These are phyloP conservation scores for Takashimella tepidaria DNA, from an alignment of 1,284 basidiomycete genomes.

Conservation along the genomic window DNA sequence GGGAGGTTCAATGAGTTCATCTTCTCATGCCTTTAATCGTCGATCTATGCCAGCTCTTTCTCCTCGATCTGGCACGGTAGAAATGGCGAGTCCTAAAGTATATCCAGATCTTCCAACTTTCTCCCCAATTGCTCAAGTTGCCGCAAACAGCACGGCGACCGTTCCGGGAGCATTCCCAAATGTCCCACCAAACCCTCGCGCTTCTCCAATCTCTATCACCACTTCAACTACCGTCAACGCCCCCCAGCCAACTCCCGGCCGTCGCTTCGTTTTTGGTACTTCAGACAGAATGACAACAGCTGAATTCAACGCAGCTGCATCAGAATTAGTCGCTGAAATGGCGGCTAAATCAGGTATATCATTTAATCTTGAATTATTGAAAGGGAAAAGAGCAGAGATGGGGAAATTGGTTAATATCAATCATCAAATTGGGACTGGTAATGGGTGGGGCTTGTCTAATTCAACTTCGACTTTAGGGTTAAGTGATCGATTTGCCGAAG, in stretches of 20 bases:
- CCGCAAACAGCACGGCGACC: neutral
- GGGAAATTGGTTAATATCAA: constrained; percentile 32
- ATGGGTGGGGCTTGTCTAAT: constrained; percentile 30
- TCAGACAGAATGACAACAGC: constrained; percentile 18
- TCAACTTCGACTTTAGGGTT: neutral
- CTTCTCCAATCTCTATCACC: too few relatives aligned
- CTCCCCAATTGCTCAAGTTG: constrained; percentile 2
- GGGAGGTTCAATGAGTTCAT: too few relatives aligned
- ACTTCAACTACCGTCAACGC: constrained; percentile 6
- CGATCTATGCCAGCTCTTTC: constrained; percentile 36
- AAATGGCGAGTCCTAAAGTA: constrained; percentile 5
- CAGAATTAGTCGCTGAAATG: constrained; percentile 37
- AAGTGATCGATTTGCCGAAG: constrained; percentile 35
- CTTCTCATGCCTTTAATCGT: constrained; percentile 14
- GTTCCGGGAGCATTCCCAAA: constrained; percentile 10
- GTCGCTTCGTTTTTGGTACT: constrained; percentile 28
- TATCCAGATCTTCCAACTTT: constrained; percentile 20
- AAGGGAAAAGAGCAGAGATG: constrained; percentile 38
- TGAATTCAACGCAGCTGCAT: constrained; percentile 34
- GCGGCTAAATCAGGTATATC: constrained; percentile 33
- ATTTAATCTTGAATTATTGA: constrained; percentile 36
- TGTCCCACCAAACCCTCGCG: neutral
- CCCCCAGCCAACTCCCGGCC: neutral
- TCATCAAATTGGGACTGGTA: constrained; percentile 21
- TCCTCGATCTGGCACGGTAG: neutral